These are phyloP conservation scores for Lentinula detonsa DNA, from an alignment of 768 basidiomycete species.

Conservation along the genomic window DNA sequence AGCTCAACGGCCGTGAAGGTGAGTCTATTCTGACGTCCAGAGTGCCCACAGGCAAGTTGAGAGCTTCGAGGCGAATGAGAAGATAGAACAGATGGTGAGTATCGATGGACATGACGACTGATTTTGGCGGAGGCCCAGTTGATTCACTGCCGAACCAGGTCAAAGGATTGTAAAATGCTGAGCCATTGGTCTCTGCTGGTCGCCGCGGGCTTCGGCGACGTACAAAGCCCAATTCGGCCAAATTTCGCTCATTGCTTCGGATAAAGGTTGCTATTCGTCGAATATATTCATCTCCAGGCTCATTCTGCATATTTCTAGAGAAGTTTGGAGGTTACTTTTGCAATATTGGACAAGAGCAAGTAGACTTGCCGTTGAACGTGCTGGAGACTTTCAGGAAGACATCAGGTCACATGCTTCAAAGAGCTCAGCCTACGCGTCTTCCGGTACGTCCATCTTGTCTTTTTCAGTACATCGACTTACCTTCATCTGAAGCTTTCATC, in stretches of 20 bases:
- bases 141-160: conserved; percentile 47
- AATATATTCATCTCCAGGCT: conserved; percentile 73
- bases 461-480: not conserved
- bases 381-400: not conserved
- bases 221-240: conserved; percentile 58
- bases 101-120: conserved; percentile 65
- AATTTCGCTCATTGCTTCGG: conserved; percentile 60
- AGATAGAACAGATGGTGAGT: conserved; percentile 85
- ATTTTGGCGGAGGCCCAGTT: conserved; percentile 35
- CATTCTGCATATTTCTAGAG: conserved; percentile 26
- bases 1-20: conserved; percentile 74
- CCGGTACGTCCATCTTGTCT: conserved; percentile 13
- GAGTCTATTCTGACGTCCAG: conserved; percentile 72
- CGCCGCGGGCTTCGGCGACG: conserved; percentile 42
- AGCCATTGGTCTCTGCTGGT: conserved; percentile 19
- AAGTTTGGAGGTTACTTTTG: not conserved
- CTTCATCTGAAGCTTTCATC: conserved; percentile 21
- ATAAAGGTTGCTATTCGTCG: conserved; percentile 67
- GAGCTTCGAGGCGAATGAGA: conserved; percentile 78
- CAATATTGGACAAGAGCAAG: not conserved
- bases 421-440: not conserved
- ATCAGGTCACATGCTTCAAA: not conserved
- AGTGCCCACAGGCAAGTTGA: conserved; percentile 71
- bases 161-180: conserved; percentile 53
- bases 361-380: not conserved